Percentiles rank a stretch among this genome's conserved stretches.
Conservation (phyloP, 805 yeast genomes). For the Wickerhamomyces hampshirensis region DNA sequence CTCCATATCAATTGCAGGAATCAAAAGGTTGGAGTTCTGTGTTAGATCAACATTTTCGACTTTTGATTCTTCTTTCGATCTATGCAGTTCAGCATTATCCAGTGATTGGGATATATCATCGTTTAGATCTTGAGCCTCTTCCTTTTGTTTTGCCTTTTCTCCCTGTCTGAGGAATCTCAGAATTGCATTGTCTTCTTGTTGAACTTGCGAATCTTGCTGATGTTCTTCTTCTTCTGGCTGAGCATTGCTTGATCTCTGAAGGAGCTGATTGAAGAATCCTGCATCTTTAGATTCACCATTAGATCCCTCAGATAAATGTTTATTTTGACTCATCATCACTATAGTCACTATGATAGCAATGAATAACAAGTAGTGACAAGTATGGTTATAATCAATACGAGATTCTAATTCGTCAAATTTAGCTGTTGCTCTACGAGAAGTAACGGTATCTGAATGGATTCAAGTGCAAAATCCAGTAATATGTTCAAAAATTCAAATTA, state of each 20-base stretch:
- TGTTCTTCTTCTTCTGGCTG: background rate
- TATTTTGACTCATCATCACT: too few species aligned
- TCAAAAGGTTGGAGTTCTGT: too few species aligned
- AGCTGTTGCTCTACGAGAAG: background rate
- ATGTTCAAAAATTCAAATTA: too few species aligned
- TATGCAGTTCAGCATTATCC: conserved; percentile 3
- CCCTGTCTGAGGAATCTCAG: conserved; percentile 22
- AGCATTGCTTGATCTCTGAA: background rate
- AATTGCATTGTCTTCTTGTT: conserved; percentile 19
- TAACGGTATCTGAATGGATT: background rate
- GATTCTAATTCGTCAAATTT: background rate
- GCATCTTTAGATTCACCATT: background rate
- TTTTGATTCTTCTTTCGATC: conserved; percentile 5
- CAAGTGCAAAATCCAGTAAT: too few species aligned
- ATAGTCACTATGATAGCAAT: too few species aligned
- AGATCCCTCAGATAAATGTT: too few species aligned
- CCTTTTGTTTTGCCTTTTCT: conserved; percentile 21
- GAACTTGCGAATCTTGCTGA: conserved; percentile 1
- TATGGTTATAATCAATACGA: background rate
- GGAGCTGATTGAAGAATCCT: background rate
- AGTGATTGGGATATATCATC: conserved; percentile 1
- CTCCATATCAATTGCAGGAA: conserved; percentile 16
- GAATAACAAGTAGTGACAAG: too few species aligned
- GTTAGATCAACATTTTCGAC: conserved; percentile 8
- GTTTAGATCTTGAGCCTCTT: conserved; percentile 14